Conservation (phyloP, 2,329 filamentous ascomycete species). For the Chaetomium strumarium region DNA sequence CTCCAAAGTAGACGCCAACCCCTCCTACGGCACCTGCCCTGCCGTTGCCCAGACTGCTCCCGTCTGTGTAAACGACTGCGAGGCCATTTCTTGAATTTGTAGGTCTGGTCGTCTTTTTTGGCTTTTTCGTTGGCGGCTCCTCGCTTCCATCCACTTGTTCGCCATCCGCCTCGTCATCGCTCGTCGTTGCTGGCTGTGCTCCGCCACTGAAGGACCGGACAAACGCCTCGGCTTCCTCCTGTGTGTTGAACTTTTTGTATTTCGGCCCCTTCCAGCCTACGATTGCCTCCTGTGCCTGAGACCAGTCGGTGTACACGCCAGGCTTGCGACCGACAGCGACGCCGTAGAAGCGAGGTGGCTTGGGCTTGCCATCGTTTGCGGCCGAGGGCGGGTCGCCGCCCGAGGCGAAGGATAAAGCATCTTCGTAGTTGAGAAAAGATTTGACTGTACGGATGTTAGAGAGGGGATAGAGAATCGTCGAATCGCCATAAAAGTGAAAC, state of each 20-base stretch:
- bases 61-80: slow-evolving; percentile 56
- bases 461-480: no score
- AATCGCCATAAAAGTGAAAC: slow-evolving; percentile 30
- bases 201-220: slow-evolving; percentile 48
- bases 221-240: slow-evolving; percentile 71
- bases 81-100: slow-evolving; percentile 18
- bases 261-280: slow-evolving; percentile 64
- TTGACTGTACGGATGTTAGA: slow-evolving; percentile 55
- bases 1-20: slow-evolving; percentile 59
- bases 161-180: slow-evolving; percentile 27
- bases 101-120: slow-evolving; percentile 22
- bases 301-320: slow-evolving; percentile 60
- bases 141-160: slow-evolving; percentile 32
- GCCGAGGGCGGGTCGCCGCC: slow-evolving; percentile 46
- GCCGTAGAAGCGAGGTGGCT: slow-evolving; percentile 50
- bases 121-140: slow-evolving; percentile 32
- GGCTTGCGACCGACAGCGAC: slow-evolving; percentile 54
- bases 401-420: slow-evolving; percentile 72
- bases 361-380: slow-evolving; percentile 34
- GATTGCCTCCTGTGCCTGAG: slow-evolving; percentile 66
- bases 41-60: slow-evolving; percentile 56
- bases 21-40: slow-evolving; percentile 49
- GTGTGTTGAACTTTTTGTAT: slow-evolving; percentile 63
- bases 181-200: slow-evolving; percentile 39
- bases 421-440: slow-evolving; percentile 65